A percentile compares a stretch with the other conserved stretches of the same genome.
Evolutionary conservation across 1,284 basidiomycete genomes (phyloP).

Genomic region (Ceratobasidium sp.): DNA sequence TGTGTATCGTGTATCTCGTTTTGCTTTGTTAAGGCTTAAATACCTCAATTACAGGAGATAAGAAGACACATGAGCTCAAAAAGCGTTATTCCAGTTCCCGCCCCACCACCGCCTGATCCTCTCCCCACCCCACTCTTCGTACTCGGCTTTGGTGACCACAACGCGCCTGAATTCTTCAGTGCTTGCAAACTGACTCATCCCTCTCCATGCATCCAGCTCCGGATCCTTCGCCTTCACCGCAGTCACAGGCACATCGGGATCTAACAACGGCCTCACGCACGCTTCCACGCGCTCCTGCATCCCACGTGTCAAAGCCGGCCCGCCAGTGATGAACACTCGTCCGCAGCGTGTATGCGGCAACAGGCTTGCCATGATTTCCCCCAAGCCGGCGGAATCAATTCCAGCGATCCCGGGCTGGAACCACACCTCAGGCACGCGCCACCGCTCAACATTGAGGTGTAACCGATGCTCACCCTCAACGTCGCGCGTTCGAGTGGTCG

Average conservation of each 20-base stretch:
- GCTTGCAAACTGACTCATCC: constrained; percentile 84
- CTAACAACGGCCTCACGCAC: constrained; percentile 78
- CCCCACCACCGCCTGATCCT: constrained; percentile 81
- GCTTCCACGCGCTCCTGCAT: constrained; percentile 72
- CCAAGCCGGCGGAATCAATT: constrained; percentile 91
- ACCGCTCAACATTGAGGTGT: constrained; percentile 92
- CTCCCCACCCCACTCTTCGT: constrained; percentile 91
- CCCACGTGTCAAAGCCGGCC: constrained; percentile 76
- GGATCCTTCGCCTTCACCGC: constrained; percentile 71
- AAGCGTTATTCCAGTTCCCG: constrained; percentile 71
- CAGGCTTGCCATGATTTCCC: constrained; percentile 81
- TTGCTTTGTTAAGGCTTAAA: constrained; percentile 38
- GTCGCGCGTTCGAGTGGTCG: constrained; percentile 45
- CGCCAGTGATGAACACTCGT: constrained; percentile 93
- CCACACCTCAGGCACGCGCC: constrained; percentile 91
- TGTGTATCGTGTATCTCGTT: constrained; percentile 36
- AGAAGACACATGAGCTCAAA: constrained; percentile 41
- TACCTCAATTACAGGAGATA: constrained; percentile 19
- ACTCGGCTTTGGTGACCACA: constrained; percentile 77
- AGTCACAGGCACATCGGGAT: constrained; percentile 74
- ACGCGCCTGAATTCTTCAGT: constrained; percentile 65
- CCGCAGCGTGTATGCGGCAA: constrained; percentile 52
- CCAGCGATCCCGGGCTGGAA: constrained; percentile 95
- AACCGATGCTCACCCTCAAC: constrained; percentile 73
- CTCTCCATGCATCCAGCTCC: constrained; percentile 84